phyloP scores from a whole-genome alignment of 2,329 filamentous ascomycete genomes.

The Myrmaecium sp. region DNA sequence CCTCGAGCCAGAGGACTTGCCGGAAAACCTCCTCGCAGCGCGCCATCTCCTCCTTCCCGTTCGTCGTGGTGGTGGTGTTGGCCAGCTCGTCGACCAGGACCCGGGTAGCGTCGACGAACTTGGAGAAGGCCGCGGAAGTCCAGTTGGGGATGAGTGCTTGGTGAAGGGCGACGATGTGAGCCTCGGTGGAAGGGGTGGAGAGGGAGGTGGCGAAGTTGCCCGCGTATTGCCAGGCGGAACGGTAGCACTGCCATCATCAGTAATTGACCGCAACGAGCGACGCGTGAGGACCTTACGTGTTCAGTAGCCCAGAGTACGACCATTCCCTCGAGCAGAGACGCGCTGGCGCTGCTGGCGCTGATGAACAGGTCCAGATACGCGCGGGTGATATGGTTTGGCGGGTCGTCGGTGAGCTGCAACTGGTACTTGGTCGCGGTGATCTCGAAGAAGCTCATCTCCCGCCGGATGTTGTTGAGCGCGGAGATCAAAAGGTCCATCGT shows the following conservation, averaged over 20 bases:
- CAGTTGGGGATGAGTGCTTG: constrained; percentile 34
- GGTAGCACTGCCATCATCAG: constrained; percentile 23
- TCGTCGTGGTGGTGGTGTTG: constrained; percentile 28
- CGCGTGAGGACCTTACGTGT: constrained; percentile 23
- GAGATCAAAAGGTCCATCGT: constrained; percentile 47
- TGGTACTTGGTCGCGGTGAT: constrained; percentile 44
- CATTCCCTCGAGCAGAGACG: constrained; percentile 46
- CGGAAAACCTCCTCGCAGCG: constrained; percentile 30
- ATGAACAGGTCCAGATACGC: constrained; percentile 43
- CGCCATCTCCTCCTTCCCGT: constrained; percentile 30
- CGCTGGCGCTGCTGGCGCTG: constrained; percentile 33
- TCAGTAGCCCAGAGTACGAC: constrained; percentile 68
- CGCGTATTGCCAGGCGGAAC: constrained; percentile 31
- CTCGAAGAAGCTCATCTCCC: constrained; percentile 52
- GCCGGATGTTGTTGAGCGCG: constrained; percentile 47
- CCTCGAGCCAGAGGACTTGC: constrained; percentile 31
- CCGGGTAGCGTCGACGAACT: constrained; percentile 32
- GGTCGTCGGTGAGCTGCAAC: constrained; percentile 31
- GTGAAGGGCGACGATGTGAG: constrained; percentile 30
- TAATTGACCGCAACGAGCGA: background rate
- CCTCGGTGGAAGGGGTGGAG: constrained; percentile 20
- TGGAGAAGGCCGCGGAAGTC: constrained; percentile 31
- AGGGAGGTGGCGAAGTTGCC: constrained; percentile 24
- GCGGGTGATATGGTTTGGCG: constrained; percentile 31
- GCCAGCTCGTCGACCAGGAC: constrained; percentile 32